Base-by-base conservation (phyloP, 495 filamentous ascomycete species). In the Pyrenopolyporus hunteri region DNA sequence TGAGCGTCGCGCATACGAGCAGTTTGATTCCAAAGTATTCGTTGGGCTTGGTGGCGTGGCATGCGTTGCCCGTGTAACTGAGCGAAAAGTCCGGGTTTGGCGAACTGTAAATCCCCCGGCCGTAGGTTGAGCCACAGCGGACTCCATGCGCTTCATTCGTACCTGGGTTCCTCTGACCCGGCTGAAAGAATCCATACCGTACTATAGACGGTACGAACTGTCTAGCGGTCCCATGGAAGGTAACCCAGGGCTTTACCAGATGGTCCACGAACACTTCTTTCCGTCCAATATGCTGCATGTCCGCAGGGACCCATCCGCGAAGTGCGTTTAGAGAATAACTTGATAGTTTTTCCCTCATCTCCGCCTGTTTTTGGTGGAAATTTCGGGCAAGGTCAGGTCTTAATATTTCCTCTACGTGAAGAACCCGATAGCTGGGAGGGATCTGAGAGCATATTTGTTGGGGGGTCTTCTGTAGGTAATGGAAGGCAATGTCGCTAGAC, bases 351-450 rank as follows among this genome's bases (percentile, higher is more conserved):
- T 64, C 26, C n/a, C 62, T 53, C 28, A 77, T 70, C 10, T 68
- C 35, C 3, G 50, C 8, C 22, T 70, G 73, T 29, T 64, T 63
- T 8, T 46, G 32, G 11, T 70, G 40, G 29, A 77, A 77, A 6
- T 55, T 67, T 19, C n/a, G 35, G 8, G 52, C 37, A 0, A 79
- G 63, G 44, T 77, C 68, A 9, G 19, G 49, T 6, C 76, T 68
- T 13, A 80, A 45, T 16, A 80, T 59, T 14, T 70, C 72, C 36
- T 80, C 76, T 16, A 75, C 70, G 35, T 78, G 76, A 11, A 78
- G 70, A 46, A 78, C 67, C n/a, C 74, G 64, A 40, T 70, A 75
- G 5, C 47, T 29, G 16, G 55, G 22, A 5, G 70, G 64, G 22
- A 76, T 64, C 4, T 57, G 57, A 8, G 44, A 62, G 28, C 70